Evolutionary conservation across 2,329 filamentous ascomycete genomes (phyloP).

Genomic region (Alternaria angustiovoidea): DNA sequence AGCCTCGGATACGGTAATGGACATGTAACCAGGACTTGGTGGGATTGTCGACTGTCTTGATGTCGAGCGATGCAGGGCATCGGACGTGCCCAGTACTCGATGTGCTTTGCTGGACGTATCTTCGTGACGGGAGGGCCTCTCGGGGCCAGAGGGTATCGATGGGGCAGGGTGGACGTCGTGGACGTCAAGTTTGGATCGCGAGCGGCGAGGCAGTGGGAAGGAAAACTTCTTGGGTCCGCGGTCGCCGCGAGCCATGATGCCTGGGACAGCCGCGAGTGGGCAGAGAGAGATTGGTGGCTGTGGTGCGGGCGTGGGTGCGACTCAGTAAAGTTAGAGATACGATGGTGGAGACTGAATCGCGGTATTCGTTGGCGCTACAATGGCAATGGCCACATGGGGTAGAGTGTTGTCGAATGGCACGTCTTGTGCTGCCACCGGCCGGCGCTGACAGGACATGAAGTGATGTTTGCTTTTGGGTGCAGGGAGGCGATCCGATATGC

Average conservation of each 20-base stretch:
- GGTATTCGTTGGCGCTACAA: conserved; percentile 18
- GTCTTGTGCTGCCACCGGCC: conserved; percentile 19
- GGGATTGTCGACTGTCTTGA: conserved; percentile 34
- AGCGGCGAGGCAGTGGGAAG: conserved; percentile 48
- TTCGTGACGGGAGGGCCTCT: conserved; percentile 36
- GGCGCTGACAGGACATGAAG: conserved; percentile 18
- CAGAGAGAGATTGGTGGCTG: conserved; percentile 15
- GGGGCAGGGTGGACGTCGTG: conserved; percentile 28
- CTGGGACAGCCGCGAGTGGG: conserved; percentile 12
- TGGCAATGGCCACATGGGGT: conserved; percentile 16
- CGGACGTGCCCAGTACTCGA: conserved; percentile 48
- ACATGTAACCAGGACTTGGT: conserved; percentile 43
- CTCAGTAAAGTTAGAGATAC: conserved; percentile 32
- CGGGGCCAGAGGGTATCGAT: conserved; percentile 27
- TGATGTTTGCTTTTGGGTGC: conserved; percentile 11
- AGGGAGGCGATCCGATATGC: conserved; percentile 17
- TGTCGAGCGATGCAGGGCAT: conserved; percentile 36
- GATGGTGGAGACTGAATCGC: conserved; percentile 35
- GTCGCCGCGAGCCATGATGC: conserved; percentile 40
- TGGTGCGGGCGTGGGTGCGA: conserved; percentile 34
- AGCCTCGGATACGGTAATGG: conserved; percentile 42
- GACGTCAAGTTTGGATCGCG: conserved; percentile 30
- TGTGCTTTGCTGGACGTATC: conserved; percentile 48
- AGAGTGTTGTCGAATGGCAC: conserved; percentile 19
- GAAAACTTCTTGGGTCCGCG: conserved; percentile 46